Conservation (phyloP, 768 basidiomycete species). For the Pleurotus tuber-regium region DNA sequence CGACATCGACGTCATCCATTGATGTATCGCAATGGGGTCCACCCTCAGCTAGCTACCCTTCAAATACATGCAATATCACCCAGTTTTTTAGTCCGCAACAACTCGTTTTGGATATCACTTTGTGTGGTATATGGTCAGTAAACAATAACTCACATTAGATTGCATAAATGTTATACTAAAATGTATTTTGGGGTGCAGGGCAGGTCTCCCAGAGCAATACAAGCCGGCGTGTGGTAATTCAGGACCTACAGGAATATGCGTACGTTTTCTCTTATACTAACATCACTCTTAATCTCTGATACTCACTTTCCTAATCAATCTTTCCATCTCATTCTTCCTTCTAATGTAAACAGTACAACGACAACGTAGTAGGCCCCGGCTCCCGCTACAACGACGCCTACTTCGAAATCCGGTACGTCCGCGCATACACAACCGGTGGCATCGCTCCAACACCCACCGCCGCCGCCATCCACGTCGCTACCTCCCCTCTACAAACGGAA, state of each 20-base stretch:
- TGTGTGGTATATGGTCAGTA: slow-evolving; percentile 45
- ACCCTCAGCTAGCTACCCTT: slow-evolving; percentile 38
- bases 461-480: slow-evolving; percentile 1
- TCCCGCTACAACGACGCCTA: slow-evolving; percentile 43
- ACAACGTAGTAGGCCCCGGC: slow-evolving; percentile 47
- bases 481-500: neutral
- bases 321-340: neutral
- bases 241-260: slow-evolving; percentile 35
- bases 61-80: slow-evolving; percentile 38
- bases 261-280: slow-evolving; percentile 15
- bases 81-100: slow-evolving; percentile 44
- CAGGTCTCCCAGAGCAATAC: slow-evolving; percentile 39
- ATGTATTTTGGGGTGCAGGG: slow-evolving; percentile 25
- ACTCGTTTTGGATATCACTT: slow-evolving; percentile 51
- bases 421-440: slow-evolving; percentile 27
- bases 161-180: no score
- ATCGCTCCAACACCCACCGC: slow-evolving; percentile 7
- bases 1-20: slow-evolving; percentile 29
- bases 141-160: no score
- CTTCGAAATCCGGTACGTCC: slow-evolving; percentile 68
- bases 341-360: slow-evolving; percentile 35
- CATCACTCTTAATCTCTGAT: neutral
- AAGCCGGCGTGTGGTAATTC: slow-evolving; percentile 31
- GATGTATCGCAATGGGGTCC: slow-evolving; percentile 41
- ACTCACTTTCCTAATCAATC: neutral